Evolutionary conservation across 768 basidiomycete genomes (phyloP), one percentile per base, ranked within the genome.

Genomic region (Gymnopilus junonius): DNA sequence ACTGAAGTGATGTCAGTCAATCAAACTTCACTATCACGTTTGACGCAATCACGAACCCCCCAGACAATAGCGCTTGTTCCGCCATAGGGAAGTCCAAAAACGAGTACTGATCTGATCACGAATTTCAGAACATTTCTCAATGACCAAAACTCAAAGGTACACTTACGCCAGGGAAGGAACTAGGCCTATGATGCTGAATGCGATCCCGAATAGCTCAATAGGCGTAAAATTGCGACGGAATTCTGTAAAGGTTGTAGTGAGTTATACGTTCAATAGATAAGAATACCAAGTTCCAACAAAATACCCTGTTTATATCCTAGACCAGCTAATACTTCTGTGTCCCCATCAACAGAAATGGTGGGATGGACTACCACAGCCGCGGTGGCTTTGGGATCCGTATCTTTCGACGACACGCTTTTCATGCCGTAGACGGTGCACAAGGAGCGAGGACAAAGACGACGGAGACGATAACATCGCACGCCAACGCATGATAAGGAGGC

Each of bases 51-150:
- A 76, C 83, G 65, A 31, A 51, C 48, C 3, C 87, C 87, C 88
- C 88, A 90, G 14, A 88, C 83, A 85, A 90, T 87, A 6, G 85
- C 81, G 2, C 83, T 80, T 0, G 86, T 81, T 23, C 87, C 88
- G 4, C 89, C 89, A 73, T 89, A 86, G 0, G 87, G 87, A 17
- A 88, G 73, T 1, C 86, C 80, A 67, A 83, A 85, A 48, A 78
- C 74, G 31, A 82, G 64, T n/a, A 80, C 78, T 31, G 80, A 81
- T 14, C 20, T 39, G 4, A n/a, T n/a, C n/a, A n/a, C n/a, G n/a
- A n/a, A n/a, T n/a, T n/a, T n/a, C n/a, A n/a, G n/a, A n/a, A n/a
- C n/a, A n/a, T n/a, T n/a, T n/a, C n/a, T n/a, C n/a, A n/a, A n/a
- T n/a, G n/a, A n/a, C n/a, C n/a, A n/a, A n/a, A n/a, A n/a, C n/a